Evolutionary conservation across 257 asterid species (phyloP).

Genomic region (Knoxia roxburghii): DNA sequence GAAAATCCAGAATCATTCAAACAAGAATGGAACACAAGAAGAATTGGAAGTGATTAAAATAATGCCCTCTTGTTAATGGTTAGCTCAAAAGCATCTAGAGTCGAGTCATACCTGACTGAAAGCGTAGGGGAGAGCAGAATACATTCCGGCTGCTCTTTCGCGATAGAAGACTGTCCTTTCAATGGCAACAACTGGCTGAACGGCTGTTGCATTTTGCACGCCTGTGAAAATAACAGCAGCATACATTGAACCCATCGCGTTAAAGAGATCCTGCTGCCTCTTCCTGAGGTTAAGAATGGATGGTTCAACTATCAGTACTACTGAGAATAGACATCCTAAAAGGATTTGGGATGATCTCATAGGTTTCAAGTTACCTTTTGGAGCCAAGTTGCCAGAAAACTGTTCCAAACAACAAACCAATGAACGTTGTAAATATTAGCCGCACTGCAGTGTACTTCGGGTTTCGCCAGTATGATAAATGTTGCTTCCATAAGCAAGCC

Average conservation of each 20-base stretch:
- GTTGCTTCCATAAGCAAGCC: slow-evolving; percentile 86
- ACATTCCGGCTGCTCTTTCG: slow-evolving; percentile 93
- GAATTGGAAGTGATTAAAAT: background rate
- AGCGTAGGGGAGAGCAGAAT: slow-evolving; percentile 80
- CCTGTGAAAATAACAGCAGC: slow-evolving; percentile 71
- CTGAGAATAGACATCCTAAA: background rate
- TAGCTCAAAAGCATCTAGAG: background rate
- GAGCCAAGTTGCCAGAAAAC: slow-evolving; percentile 76
- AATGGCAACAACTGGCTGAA: slow-evolving; percentile 74
- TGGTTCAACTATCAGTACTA: background rate
- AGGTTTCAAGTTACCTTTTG: slow-evolving; percentile 53
- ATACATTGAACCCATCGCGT: slow-evolving; percentile 88
- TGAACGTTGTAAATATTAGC: slow-evolving; percentile 56
- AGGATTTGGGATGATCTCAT: too few relatives aligned
- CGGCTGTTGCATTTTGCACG: slow-evolving; percentile 59
- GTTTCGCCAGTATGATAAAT: slow-evolving; percentile 75
- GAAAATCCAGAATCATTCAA: background rate
- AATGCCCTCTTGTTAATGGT: background rate
- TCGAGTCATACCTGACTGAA: slow-evolving; percentile 59
- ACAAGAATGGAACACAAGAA: background rate
- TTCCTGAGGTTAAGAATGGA: slow-evolving; percentile 29
- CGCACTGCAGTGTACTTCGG: slow-evolving; percentile 77
- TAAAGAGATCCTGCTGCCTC: slow-evolving; percentile 55
- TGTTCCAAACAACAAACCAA: slow-evolving; percentile 67
- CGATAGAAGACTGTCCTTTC: slow-evolving; percentile 85